Evolutionary conservation across 2,329 filamentous ascomycete species (phyloP), one percentile per base, ranked within the genome.

Genomic region (Erysiphe pulchra): DNA sequence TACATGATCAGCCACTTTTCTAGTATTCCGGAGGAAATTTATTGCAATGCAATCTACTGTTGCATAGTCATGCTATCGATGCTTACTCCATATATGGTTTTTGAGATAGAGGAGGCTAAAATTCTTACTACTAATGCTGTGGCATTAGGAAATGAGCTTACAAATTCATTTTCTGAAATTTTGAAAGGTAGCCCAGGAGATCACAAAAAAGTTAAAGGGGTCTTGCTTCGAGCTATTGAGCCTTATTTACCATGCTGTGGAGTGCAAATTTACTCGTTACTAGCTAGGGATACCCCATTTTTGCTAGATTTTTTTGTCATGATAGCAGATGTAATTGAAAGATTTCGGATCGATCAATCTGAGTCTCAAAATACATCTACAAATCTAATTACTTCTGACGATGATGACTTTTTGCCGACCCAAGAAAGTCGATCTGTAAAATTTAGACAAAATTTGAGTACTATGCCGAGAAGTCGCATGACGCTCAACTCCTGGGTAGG

Each of bases 321-420:
- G 16, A 45, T 56, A 34, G 50, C 51, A 34, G 51, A 54, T 30
- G 46, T 51, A 14, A 39, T 54, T 20, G 51, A 48, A 20, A 49
- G 45, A 32, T 49, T 47, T 34, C 48, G 47, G 39, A 24, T 40
- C 42, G 5, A 30, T 36, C 17, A 17, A 18, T 5, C 17, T 40
- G 6, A 16, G 12, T 40, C 45, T 39, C 24, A 45, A 18, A 42
- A 45, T 12, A 38, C 45, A n/a, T 56, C 56, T 0, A 59, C 58
- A 1, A 51, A 52, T 9, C 54, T 63, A 4, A 60, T 65, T 32
- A 56, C 66, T 6, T 78, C 81, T 74, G 76, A 82, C 46, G 54
- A 84, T 5, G 79, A 84, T 53, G 66, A 71, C 12, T 75, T 78
- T 46, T 17, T 17, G 13, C 24, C 32, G 17, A 18, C 30, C 5